These are phyloP conservation scores for Durusdinium trenchii DNA, from an alignment of 73 alveolate genomes.

Conservation along the genomic window DNA sequence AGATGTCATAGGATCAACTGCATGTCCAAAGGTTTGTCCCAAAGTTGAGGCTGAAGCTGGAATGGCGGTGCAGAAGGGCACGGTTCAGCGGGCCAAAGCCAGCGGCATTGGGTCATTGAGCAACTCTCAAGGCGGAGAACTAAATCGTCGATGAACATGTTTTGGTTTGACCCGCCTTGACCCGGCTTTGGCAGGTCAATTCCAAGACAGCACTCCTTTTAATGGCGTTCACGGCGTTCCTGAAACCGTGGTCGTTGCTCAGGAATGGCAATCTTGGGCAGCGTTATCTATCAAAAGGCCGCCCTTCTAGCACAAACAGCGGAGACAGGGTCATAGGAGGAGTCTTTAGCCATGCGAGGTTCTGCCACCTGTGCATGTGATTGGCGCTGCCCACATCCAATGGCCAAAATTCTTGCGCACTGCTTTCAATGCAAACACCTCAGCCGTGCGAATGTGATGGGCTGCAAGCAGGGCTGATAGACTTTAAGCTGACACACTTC, in stretches of 20 bases:
- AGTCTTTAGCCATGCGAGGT: not conserved
- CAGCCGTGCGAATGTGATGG: not conserved
- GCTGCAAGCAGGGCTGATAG: not conserved
- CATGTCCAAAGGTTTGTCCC: not conserved
- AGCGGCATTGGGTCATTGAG: constrained; percentile 81
- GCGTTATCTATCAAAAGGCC: constrained; percentile 42
- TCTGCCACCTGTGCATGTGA: constrained; percentile 34
- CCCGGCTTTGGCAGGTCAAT: not conserved
- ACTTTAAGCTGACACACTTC: too few relatives aligned
- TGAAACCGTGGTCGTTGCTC: too few relatives aligned
- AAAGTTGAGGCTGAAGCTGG: constrained; percentile 54
- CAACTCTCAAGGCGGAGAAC: constrained; percentile 72
- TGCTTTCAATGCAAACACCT: constrained; percentile 61
- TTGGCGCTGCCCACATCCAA: constrained; percentile 82
- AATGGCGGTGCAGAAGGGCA: constrained; percentile 95
- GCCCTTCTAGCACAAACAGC: not conserved
- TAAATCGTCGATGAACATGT: not conserved
- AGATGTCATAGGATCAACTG: too few relatives aligned
- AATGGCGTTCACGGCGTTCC: too few relatives aligned
- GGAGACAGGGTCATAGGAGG: not conserved
- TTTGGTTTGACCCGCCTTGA: not conserved
- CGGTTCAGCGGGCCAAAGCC: constrained; percentile 85
- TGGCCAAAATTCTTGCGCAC: constrained; percentile 88
- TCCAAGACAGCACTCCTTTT: too few relatives aligned
- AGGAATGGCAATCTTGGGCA: constrained; percentile 90